These are phyloP conservation scores for Agrocybe pediades DNA, from an alignment of 768 basidiomycete species.

Conservation along the genomic window DNA sequence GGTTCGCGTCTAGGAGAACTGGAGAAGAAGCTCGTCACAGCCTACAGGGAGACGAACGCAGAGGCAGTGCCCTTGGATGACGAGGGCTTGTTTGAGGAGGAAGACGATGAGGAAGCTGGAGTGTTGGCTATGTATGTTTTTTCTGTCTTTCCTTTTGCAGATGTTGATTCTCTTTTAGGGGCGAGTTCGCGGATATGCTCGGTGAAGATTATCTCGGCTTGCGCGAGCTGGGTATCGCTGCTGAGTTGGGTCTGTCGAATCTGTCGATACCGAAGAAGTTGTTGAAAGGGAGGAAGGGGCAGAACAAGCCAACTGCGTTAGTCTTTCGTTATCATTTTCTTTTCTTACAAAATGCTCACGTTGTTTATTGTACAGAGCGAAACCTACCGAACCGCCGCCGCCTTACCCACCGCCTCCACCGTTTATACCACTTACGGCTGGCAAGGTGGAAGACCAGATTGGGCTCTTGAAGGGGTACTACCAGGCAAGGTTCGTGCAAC, in stretches of 20 bases:
- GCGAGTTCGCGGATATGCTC: constrained; percentile 83
- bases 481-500: constrained; percentile 50
- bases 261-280: constrained; percentile 79
- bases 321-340: constrained; percentile 26
- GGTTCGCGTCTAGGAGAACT: constrained; percentile 75
- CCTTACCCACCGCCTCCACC: constrained; percentile 86
- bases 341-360: not conserved
- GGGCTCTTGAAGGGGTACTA: constrained; percentile 84
- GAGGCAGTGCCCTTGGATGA: constrained; percentile 50
- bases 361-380: constrained; percentile 40
- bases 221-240: constrained; percentile 83
- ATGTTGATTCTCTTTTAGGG: constrained; percentile 40
- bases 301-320: constrained; percentile 49
- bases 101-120: constrained; percentile 46
- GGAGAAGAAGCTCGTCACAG: constrained; percentile 83
- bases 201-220: constrained; percentile 95
- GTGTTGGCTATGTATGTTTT: constrained; percentile 37
- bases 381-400: constrained; percentile 73
- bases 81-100: constrained; percentile 52
- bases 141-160: not conserved
- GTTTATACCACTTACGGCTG: constrained; percentile 70
- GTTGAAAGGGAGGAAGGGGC: constrained; percentile 62
- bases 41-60: constrained; percentile 72
- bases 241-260: constrained; percentile 77
- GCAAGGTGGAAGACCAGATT: constrained; percentile 76